Conservation (phyloP, 257 asterid species). For the Primulina eburnea region DNA sequence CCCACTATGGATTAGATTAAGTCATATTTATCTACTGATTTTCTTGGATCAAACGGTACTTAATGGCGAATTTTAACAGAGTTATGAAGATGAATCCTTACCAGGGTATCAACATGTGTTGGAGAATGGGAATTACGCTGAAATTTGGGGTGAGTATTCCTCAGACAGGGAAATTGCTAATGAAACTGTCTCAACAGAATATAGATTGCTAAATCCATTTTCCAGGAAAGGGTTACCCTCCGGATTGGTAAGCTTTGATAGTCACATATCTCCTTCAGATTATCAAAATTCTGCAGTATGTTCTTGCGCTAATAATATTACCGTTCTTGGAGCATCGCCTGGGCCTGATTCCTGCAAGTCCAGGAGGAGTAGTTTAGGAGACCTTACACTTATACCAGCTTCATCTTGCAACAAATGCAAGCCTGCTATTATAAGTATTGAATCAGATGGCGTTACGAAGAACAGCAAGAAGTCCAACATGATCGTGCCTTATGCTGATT, state of each 20-base stretch:
- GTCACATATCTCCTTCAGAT: conserved; percentile 39
- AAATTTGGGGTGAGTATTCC: conserved; percentile 52
- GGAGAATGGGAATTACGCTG: conserved; percentile 49
- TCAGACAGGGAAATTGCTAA: conserved; percentile 34
- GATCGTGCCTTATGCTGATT: conserved; percentile 67
- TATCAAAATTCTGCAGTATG: conserved; percentile 47
- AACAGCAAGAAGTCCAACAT: conserved; percentile 53
- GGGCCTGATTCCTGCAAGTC: conserved; percentile 41
- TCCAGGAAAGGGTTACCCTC: conserved; percentile 40
- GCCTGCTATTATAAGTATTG: conserved; percentile 55
- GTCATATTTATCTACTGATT: not conserved
- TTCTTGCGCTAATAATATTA: conserved; percentile 33
- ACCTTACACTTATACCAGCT: conserved; percentile 35
- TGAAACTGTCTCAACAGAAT: conserved; percentile 38
- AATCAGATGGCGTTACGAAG: conserved; percentile 41
- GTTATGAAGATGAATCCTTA: conserved; percentile 73
- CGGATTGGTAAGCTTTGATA: conserved; percentile 30
- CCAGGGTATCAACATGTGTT: conserved; percentile 43
- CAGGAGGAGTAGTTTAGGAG: conserved; percentile 67
- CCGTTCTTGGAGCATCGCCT: conserved; percentile 38
- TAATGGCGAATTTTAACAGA: conserved; percentile 44
- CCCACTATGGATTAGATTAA: not conserved
- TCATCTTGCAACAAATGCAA: conserved; percentile 71
- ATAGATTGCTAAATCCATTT: conserved; percentile 46
- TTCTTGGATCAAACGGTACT: conserved; percentile 1